Evolutionary conservation across 2,329 filamentous ascomycete genomes (phyloP).

Genomic region (Verticillium isaacii): DNA sequence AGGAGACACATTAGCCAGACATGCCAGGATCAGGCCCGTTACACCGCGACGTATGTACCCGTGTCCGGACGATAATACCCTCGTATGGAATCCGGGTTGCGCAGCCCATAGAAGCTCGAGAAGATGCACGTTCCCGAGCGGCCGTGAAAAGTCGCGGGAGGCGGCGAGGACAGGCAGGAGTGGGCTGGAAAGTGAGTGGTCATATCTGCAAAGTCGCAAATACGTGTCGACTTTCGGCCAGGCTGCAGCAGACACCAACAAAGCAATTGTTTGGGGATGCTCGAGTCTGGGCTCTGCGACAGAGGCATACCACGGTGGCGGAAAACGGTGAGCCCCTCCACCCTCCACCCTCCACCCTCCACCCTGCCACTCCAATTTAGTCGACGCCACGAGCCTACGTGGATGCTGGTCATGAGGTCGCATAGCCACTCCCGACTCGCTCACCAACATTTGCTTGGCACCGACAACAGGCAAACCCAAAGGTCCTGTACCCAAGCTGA

Average conservation of each 20-base stretch:
- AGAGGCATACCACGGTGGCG: background rate
- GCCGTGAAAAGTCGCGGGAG: background rate
- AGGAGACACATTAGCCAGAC: background rate
- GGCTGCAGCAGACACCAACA: constrained; percentile 6
- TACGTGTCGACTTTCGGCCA: constrained; percentile 9
- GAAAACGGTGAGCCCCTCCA: background rate
- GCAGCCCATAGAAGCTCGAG: constrained; percentile 6
- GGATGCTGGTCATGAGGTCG: background rate
- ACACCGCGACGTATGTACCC: constrained; percentile 19
- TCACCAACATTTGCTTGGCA: background rate
- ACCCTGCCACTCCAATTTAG: background rate
- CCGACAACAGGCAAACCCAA: background rate
- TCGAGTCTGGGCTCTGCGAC: background rate
- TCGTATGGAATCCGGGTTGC: constrained; percentile 23
- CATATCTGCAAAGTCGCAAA: background rate
- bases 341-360: background rate
- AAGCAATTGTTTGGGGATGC: background rate
- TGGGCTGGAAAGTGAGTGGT: background rate
- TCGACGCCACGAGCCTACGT: background rate
- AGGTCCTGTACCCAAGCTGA: background rate
- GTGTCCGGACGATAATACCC: constrained; percentile 28
- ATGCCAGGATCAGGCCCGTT: constrained; percentile 8
- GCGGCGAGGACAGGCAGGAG: background rate
- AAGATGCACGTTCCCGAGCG: constrained; percentile 10
- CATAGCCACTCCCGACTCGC: background rate